Evolutionary conservation across 805 yeast species (phyloP), one percentile per base, ranked within the genome.

Genomic region (Lipomyces starkeyi): DNA sequence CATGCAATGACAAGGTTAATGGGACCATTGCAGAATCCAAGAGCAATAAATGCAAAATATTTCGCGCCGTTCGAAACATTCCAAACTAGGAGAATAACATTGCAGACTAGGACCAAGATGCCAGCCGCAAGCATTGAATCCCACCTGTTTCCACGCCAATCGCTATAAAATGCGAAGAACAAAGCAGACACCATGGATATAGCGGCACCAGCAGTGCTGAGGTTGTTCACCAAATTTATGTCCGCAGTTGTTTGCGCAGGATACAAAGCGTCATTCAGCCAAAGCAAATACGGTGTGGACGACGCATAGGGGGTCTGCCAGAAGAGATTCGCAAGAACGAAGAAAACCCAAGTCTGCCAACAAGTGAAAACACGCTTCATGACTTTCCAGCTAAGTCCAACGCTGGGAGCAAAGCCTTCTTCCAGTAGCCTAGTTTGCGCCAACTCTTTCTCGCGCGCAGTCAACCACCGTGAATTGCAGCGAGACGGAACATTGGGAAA

Each of bases 401-500:
- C 58, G 25, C 63, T 53, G 27, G 69, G 66, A n/a, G 71, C 71
- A 55, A 68, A 68, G 2, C 71, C 71, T 37, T 68, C 71, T 14
- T 56, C 58, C n/a, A 66, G 55, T 35, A 72, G 64, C 32, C 74
- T 71, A 58, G 63, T 61, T 58, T 72, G 73, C 22, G 73, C 73
- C 17, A 72, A 66, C 35, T 64, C 74, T 58, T 72, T 71, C 62
- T 72, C 74, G 20, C 69, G 69, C 20, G 73, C 72, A 47, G 70
- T 72, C 32, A 72, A 67, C 67, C 68, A 72, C 27, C 69, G 59
- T 9, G 74, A 63, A 22, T 72, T 74, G 49, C 77, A 74, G 22
- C 63, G 37, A 22, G 65, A 52, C 34, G 87, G 87, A 78, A 84
- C 83, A 72, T 84, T 86, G 17, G 87, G 85, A 66, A 83, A 80